These are phyloP conservation scores for Lachnellula arida DNA, from an alignment of 2,329 filamentous ascomycete species.

Conservation along the genomic window DNA sequence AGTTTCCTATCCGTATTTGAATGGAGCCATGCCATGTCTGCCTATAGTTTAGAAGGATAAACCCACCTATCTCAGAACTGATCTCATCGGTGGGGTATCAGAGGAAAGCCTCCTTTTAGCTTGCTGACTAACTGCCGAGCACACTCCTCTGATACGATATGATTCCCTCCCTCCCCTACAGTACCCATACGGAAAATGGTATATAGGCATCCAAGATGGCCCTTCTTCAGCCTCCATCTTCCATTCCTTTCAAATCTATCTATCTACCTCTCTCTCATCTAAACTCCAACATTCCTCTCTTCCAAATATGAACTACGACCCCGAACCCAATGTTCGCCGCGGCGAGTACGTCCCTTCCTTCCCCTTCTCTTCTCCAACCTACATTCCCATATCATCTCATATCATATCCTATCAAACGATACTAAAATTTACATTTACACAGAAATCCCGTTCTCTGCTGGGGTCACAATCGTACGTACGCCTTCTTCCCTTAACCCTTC, in stretches of 20 bases:
- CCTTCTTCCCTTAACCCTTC: neutral
- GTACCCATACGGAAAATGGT: too few relatives aligned
- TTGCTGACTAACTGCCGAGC: too few relatives aligned
- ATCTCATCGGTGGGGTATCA: too few relatives aligned
- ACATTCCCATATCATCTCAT: neutral
- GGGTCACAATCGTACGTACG: neutral
- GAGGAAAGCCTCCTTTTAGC: too few relatives aligned
- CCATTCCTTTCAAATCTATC: neutral
- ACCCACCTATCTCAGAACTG: too few relatives aligned
- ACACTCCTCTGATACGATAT: too few relatives aligned
- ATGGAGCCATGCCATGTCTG: too few relatives aligned
- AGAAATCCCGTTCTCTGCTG: conserved; percentile 1
- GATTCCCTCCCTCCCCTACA: too few relatives aligned
- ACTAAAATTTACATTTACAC: neutral
- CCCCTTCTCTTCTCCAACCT: neutral
- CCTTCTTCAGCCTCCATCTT: too few relatives aligned
- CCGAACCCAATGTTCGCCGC: neutral
- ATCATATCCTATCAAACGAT: neutral
- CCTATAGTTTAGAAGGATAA: too few relatives aligned
- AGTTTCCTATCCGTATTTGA: too few relatives aligned
- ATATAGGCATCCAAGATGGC: too few relatives aligned
- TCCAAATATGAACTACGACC: conserved; percentile 1
- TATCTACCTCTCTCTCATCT: neutral
- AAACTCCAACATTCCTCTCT: neutral
- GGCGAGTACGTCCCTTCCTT: neutral